Percentiles rank a stretch among this genome's conserved stretches.
These are phyloP conservation scores for Fermentozyma sake DNA, from an alignment of 1,139 yeast genomes.

Conservation along the genomic window DNA sequence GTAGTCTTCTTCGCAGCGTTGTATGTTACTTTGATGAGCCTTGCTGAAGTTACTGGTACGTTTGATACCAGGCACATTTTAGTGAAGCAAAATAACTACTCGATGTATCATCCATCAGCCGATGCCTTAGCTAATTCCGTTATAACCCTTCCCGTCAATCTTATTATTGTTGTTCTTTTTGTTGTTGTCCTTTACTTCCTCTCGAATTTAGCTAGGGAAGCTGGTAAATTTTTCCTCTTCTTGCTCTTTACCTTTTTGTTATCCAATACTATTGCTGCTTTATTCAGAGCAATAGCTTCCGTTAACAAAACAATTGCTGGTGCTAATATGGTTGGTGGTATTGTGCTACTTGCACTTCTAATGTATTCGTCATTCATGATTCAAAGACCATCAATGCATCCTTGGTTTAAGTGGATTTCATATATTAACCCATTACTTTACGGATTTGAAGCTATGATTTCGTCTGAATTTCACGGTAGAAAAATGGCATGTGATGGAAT, in stretches of 20 bases:
- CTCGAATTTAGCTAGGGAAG: conserved; percentile 49
- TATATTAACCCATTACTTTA: conserved; percentile 56
- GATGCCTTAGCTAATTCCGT: conserved; percentile 58
- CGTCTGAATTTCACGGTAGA: conserved; percentile 47
- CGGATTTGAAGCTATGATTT: conserved; percentile 52
- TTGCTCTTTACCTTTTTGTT: conserved; percentile 41
- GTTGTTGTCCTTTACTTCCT: conserved; percentile 52
- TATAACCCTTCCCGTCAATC: conserved; percentile 55
- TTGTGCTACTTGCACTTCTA: conserved; percentile 47
- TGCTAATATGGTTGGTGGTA: conserved; percentile 61
- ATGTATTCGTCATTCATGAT: conserved; percentile 59
- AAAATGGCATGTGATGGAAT: conserved; percentile 32
- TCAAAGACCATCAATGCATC: conserved; percentile 55
- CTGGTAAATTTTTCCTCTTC: conserved; percentile 58
- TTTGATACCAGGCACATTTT: conserved; percentile 57
- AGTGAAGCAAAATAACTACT: conserved; percentile 58
- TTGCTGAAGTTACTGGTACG: too few species aligned
- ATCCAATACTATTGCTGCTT: conserved; percentile 50
- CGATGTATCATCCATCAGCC: conserved; percentile 64
- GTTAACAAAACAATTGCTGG: conserved; percentile 48
- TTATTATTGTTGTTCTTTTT: conserved; percentile 40
- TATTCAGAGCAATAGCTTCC: conserved; percentile 60
- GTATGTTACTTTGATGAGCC: too few species aligned
- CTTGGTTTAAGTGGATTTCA: conserved; percentile 62
- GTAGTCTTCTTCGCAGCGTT: too few species aligned